Evolutionary conservation across 495 filamentous ascomycete genomes (phyloP).

Genomic region (Neurospora sp.): DNA sequence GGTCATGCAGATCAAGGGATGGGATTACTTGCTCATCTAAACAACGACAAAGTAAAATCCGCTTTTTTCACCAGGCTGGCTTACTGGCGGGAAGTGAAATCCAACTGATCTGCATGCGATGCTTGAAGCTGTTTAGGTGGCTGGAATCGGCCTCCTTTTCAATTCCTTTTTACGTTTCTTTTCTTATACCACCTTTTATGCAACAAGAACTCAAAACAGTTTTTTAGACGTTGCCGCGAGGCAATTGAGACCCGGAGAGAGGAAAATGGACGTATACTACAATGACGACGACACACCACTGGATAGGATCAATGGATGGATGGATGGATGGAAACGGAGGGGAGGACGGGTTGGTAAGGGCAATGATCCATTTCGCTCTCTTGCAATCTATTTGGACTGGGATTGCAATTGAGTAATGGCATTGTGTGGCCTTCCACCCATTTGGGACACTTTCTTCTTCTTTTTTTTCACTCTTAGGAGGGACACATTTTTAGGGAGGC

Average conservation of each 20-base stretch:
- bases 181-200: not conserved
- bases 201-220: conserved; percentile 5
- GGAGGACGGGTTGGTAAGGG: not conserved
- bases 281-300: conserved; percentile 5
- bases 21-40: conserved; percentile 88
- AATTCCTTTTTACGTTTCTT: not conserved
- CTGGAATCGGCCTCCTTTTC: conserved; percentile 13
- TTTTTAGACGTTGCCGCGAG: conserved; percentile 20
- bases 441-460: not conserved
- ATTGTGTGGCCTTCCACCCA: not conserved
- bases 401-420: not conserved
- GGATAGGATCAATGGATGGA: conserved; percentile 2
- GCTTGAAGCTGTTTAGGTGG: conserved; percentile 7
- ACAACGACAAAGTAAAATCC: not conserved
- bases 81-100: conserved; percentile 8
- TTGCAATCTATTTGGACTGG: conserved; percentile 12
- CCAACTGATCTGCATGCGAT: conserved; percentile 20
- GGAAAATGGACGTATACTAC: conserved; percentile 1
- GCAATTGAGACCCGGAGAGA: conserved; percentile 7
- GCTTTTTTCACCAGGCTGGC: conserved; percentile 27
- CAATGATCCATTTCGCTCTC: not conserved
- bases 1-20: conserved; percentile 82
- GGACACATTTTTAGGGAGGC: not conserved
- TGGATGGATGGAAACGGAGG: not conserved
- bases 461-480: not conserved